Base-by-base conservation (phyloP, 192 early-diverging fungal species). In the Backusella liffmaniae region DNA sequence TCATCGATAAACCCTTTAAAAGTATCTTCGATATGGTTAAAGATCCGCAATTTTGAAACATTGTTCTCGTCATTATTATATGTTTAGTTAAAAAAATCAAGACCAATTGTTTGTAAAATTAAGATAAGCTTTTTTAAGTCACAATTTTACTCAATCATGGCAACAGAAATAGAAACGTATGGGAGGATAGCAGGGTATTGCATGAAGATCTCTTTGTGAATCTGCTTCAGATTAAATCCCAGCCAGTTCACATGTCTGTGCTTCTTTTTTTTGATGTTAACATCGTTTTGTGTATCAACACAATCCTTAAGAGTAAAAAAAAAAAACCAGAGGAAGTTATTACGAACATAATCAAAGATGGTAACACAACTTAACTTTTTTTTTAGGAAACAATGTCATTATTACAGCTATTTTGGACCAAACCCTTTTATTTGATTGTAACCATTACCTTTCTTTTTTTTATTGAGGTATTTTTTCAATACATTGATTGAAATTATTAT, bases 11-110 rank as follows among this genome's bases (percentile, higher is more conserved):
- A 26, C 8, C 21, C 53, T 23, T 59, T 59, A 59, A 59, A 59
- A 59, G n/a, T 59, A 59, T 2, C 53, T 49, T 49, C 26, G 53
- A 23, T 59, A 59, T 62, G 12, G 56, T 62, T 62, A 26, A 62
- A 62, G 56, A 62, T 62, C 56, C 21, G 56, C 56, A 62, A 29
- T 62, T 62, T 62, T 29, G 56, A 62, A 26, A 62, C 56, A 62
- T 29, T 26, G 26, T 12, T 62, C 53, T 62, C 56, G 12, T 62
- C 56, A 26, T 62, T 26, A 62, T 26, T 21, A 62, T 62, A 23
- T 6, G n/a, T 56, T 56, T 56, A 21, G 21, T 21, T 56, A 26
- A 23, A 21, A 23, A 56, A 56, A 16, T 16, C 53, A 10, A 9
- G 9, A 13, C 26, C 26, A 62, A 62, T 62, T 10, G 23, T 59